These are phyloP conservation scores for Parietichytrium sp. DNA, from an alignment of 108 stramenopile genomes.

Conservation along the genomic window DNA sequence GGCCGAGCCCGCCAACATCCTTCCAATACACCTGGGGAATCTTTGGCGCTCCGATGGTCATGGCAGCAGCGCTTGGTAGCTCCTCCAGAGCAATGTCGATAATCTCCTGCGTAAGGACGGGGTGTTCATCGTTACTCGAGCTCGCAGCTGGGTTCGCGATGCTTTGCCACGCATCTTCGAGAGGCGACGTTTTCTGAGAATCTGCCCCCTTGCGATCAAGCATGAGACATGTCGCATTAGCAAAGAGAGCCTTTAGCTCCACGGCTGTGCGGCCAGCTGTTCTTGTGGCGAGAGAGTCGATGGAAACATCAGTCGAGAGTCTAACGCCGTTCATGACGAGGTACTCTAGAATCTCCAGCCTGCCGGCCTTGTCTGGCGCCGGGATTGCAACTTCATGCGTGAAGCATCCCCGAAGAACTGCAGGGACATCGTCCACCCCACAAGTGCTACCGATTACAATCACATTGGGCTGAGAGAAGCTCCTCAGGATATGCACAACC, in stretches of 20 bases:
- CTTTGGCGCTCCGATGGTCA: constrained; percentile 78
- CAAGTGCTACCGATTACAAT: neutral
- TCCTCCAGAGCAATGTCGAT: neutral
- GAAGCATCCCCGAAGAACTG: constrained; percentile 61
- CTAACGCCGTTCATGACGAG: constrained; percentile 88
- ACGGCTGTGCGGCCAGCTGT: constrained; percentile 98
- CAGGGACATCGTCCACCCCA: constrained; percentile 7
- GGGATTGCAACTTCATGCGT: constrained; percentile 95
- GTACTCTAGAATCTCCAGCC: constrained; percentile 90
- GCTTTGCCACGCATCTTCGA: constrained; percentile 82
- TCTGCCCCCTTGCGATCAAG: constrained; percentile 29
- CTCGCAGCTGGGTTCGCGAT: constrained; percentile 77
- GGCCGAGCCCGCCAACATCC: constrained; percentile 97
- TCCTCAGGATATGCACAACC: neutral
- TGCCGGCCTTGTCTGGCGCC: constrained; percentile 96
- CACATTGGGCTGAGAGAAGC: constrained; percentile 4
- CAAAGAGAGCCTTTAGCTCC: constrained; percentile 88
- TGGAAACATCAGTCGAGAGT: constrained; percentile 73
- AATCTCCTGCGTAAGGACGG: neutral
- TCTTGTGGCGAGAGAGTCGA: constrained; percentile 83
- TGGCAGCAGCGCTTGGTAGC: constrained; percentile 48
- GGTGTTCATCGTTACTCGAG: neutral
- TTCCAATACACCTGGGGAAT: constrained; percentile 94
- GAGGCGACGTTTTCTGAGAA: constrained; percentile 57
- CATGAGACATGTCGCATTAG: constrained; percentile 74